A percentile compares a stretch with the other conserved stretches of the same genome.
phyloP scores from a whole-genome alignment of 176 grass and related monocot species.

The Themeda triandra region DNA sequence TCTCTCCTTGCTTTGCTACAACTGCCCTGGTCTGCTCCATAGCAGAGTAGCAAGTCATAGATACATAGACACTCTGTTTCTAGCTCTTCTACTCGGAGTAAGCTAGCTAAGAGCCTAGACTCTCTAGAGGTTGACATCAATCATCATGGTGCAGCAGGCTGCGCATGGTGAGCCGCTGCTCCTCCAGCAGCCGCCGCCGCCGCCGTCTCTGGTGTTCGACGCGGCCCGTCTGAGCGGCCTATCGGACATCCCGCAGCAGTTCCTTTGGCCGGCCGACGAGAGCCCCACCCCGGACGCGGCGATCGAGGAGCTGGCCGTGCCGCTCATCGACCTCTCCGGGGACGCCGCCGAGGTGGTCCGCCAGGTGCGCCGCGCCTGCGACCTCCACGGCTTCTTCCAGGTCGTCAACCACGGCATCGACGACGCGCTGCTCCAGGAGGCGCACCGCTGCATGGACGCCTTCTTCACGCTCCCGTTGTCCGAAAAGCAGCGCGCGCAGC shows the following conservation, averaged over 20 bases:
- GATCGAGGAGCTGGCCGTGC: conserved; percentile 54
- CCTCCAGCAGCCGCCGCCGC: neutral
- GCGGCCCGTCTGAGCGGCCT: conserved; percentile 43
- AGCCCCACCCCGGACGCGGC: conserved; percentile 54
- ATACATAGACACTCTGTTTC: too few species aligned
- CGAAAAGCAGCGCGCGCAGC: conserved; percentile 82
- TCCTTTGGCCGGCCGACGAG: conserved; percentile 77
- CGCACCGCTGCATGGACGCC: conserved; percentile 62
- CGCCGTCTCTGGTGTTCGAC: conserved; percentile 50
- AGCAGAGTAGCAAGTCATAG: too few species aligned
- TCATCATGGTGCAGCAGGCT: neutral
- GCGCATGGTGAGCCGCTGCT: too few species aligned
- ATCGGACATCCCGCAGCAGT: conserved; percentile 64
- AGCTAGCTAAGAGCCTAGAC: too few species aligned
- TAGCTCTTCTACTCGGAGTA: too few species aligned
- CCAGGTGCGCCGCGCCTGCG: conserved; percentile 51
- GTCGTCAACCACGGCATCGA: conserved; percentile 86
- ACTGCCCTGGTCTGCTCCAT: too few species aligned
- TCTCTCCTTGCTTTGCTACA: too few species aligned
- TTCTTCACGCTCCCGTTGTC: conserved; percentile 80
- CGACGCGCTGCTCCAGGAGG: conserved; percentile 41
- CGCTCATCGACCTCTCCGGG: conserved; percentile 72
- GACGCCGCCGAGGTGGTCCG: conserved; percentile 26
- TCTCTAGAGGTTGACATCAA: too few species aligned
- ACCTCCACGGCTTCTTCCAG: conserved; percentile 87